A percentile compares a stretch with the other conserved stretches of the same genome.
phyloP scores from a whole-genome alignment of 2,329 filamentous ascomycete species.

The Clonostachys chloroleuca region DNA sequence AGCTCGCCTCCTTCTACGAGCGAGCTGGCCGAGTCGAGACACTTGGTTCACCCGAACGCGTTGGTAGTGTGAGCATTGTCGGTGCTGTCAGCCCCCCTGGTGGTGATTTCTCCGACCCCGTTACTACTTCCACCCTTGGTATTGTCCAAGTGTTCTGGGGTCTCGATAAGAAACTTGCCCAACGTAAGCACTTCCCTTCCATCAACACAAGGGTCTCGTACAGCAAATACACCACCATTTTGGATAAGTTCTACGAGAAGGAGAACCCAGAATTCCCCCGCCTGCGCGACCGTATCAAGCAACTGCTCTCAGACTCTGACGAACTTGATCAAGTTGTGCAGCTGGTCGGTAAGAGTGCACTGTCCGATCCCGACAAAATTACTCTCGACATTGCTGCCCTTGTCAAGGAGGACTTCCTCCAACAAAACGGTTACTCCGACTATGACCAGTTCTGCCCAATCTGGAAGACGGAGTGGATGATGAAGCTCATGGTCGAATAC shows the following conservation, averaged over 20 bases:
- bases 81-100: conserved; percentile 95
- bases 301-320: conserved; percentile 90
- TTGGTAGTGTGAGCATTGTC: conserved; percentile 94
- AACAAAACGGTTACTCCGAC: conserved; percentile 98
- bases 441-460: conserved; percentile 99
- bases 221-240: conserved; percentile 86
- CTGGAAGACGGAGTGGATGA: conserved; percentile 99
- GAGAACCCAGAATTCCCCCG: conserved; percentile 91
- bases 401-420: conserved; percentile 97
- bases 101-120: conserved; percentile 98
- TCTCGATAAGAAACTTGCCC: conserved; percentile 98
- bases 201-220: conserved; percentile 95
- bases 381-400: conserved; percentile 90
- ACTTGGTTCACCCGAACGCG: conserved; percentile 82
- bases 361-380: conserved; percentile 97
- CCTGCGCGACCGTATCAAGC: conserved; percentile 87
- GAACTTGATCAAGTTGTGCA: conserved; percentile 98
- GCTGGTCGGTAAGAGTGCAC: conserved; percentile 92
- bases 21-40: conserved; percentile 84
- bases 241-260: conserved; percentile 94
- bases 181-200: conserved; percentile 98
- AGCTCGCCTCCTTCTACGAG: conserved; percentile 98
- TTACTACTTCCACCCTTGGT: conserved; percentile 87
- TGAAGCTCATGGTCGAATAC: conserved; percentile 98
- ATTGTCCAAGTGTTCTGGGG: conserved; percentile 99